Percentiles rank a stretch among this genome's conserved stretches.
Conservation (phyloP, 2,329 filamentous ascomycete genomes). For the Microcyclosporella mali region DNA sequence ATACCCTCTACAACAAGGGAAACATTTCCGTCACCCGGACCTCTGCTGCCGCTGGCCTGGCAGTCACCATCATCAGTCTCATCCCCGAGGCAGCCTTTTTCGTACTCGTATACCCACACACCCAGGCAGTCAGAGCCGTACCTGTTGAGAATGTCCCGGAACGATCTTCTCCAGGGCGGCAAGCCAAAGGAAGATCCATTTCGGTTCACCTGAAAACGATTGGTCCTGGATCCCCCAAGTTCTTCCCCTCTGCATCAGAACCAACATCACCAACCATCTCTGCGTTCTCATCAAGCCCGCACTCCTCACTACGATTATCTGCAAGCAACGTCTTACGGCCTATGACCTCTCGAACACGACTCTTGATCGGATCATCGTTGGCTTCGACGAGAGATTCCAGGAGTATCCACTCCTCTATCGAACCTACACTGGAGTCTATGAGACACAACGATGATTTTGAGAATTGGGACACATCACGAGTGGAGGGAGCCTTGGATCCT, state of each 20-base stretch:
- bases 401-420: conserved; percentile 24
- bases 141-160: conserved; percentile 4
- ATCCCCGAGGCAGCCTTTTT: conserved; percentile 23
- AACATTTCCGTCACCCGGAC: conserved; percentile 3
- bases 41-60: conserved; percentile 23
- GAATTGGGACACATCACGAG: conserved; percentile 66
- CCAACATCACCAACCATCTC: conserved; percentile 19
- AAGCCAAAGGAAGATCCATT: conserved; percentile 13
- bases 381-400: conserved; percentile 38
- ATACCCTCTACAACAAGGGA: neutral
- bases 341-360: conserved; percentile 17
- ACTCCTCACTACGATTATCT: conserved; percentile 23
- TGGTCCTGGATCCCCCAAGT: conserved; percentile 18
- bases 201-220: conserved; percentile 22
- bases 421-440: conserved; percentile 29
- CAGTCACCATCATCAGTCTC: conserved; percentile 22
- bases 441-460: conserved; percentile 58
- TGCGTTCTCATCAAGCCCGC: conserved; percentile 14
- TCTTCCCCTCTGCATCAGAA: conserved; percentile 14
- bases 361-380: conserved; percentile 49
- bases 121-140: neutral
- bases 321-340: conserved; percentile 2
- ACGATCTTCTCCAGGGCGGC: conserved; percentile 10
- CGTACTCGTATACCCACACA: conserved; percentile 18
- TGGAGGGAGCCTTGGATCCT: conserved; percentile 57